These are phyloP conservation scores for Microcera coccophila DNA, from an alignment of 2,329 filamentous ascomycete genomes.

Conservation along the genomic window DNA sequence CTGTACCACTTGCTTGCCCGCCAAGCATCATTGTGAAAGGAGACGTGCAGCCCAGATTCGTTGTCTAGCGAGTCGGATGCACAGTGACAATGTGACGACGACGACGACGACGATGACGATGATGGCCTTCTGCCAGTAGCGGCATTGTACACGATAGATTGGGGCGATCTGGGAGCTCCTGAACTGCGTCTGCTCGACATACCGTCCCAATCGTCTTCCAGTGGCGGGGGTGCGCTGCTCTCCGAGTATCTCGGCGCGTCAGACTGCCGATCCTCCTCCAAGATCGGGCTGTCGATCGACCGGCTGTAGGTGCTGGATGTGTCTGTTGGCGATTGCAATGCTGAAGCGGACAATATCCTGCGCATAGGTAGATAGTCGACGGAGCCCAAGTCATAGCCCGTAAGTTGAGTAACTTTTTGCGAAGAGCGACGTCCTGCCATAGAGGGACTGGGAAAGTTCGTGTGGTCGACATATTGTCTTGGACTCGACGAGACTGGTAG, in stretches of 20 bases:
- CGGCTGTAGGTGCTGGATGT: slow-evolving; percentile 22
- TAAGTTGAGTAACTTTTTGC: slow-evolving; percentile 41
- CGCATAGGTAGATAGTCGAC: slow-evolving; percentile 14
- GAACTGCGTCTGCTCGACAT: slow-evolving; percentile 23
- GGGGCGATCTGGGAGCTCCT: slow-evolving; percentile 16
- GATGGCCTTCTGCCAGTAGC: neutral
- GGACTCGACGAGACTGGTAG: slow-evolving; percentile 12
- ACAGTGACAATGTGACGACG: slow-evolving; percentile 1
- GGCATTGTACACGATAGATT: slow-evolving; percentile 1
- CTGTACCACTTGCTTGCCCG: slow-evolving; percentile 17
- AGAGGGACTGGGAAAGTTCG: slow-evolving; percentile 15
- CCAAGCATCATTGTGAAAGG: slow-evolving; percentile 15
- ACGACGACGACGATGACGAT: neutral
- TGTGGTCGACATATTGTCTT: slow-evolving; percentile 14
- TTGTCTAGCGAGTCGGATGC: slow-evolving; percentile 5
- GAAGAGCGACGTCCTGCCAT: slow-evolving; percentile 27
- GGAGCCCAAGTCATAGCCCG: slow-evolving; percentile 36
- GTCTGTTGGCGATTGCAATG: slow-evolving; percentile 21
- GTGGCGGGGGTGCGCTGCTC: slow-evolving; percentile 18
- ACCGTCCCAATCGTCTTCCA: slow-evolving; percentile 25
- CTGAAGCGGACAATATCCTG: slow-evolving; percentile 15
- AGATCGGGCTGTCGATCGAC: slow-evolving; percentile 19
- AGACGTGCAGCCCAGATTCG: slow-evolving; percentile 7
- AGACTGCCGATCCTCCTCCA: slow-evolving; percentile 14
- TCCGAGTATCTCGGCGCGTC: slow-evolving; percentile 8